phyloP scores from a whole-genome alignment of 495 filamentous ascomycete genomes.

The Hypoxylon rickii region DNA sequence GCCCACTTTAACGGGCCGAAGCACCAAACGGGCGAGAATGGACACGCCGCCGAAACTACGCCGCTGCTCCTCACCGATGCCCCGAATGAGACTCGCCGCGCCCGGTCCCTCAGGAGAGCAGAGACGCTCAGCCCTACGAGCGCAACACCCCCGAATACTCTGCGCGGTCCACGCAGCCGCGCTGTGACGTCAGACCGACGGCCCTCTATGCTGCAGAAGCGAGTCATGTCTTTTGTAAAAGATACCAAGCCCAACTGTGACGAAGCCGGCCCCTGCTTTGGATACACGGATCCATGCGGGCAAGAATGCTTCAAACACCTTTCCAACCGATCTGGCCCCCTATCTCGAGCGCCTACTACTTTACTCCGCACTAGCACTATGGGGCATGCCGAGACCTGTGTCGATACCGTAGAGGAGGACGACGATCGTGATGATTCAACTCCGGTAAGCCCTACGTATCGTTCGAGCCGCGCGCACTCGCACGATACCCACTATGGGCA shows the following conservation, averaged over 20 bases:
- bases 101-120: conserved; percentile 22
- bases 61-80: conserved; percentile 40
- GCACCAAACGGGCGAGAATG: conserved; percentile 23
- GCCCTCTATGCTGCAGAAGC: conserved; percentile 53
- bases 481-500: conserved; percentile 33
- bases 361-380: conserved; percentile 32
- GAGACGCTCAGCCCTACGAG: conserved; percentile 28
- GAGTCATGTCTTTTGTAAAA: conserved; percentile 67
- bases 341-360: conserved; percentile 29
- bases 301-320: conserved; percentile 74
- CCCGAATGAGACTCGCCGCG: conserved; percentile 5
- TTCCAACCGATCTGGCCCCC: conserved; percentile 30
- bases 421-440: conserved; percentile 22
- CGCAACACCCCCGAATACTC: not conserved
- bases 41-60: conserved; percentile 39
- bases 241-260: conserved; percentile 73
- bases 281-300: conserved; percentile 83
- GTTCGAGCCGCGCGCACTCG: conserved; percentile 37
- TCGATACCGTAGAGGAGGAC: conserved; percentile 37
- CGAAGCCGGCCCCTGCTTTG: conserved; percentile 76
- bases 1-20: conserved; percentile 15
- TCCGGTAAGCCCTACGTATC: conserved; percentile 31
- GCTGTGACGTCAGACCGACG: conserved; percentile 40
- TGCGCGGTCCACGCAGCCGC: conserved; percentile 14
- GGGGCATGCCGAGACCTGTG: conserved; percentile 16